These are phyloP conservation scores for Scedosporium apiospermum DNA, from an alignment of 2,329 filamentous ascomycete genomes.

Conservation along the genomic window DNA sequence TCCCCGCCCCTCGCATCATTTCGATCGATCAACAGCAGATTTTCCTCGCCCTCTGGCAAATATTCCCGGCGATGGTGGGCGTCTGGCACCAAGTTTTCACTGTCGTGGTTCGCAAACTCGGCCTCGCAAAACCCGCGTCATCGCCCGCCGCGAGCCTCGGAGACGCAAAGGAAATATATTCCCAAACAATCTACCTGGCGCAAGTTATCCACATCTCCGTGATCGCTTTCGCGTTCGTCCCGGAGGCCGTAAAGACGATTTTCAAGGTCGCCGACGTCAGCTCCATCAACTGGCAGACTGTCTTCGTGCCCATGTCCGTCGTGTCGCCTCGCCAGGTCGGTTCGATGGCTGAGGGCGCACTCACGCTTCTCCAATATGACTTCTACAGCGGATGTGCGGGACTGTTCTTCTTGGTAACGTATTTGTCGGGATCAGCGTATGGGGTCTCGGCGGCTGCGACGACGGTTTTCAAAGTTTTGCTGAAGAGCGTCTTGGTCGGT, in stretches of 20 bases:
- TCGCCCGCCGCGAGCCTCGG: background rate
- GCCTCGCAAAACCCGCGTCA: background rate
- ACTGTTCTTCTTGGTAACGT: slow-evolving; percentile 7
- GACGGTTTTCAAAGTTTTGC: slow-evolving; percentile 1
- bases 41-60: slow-evolving; percentile 14
- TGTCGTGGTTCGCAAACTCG: background rate
- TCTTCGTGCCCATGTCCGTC: slow-evolving; percentile 11
- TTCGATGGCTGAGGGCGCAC: slow-evolving; percentile 8
- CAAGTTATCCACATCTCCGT: slow-evolving; percentile 6
- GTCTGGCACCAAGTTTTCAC: slow-evolving; percentile 9
- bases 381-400: slow-evolving; percentile 12
- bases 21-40: slow-evolving; percentile 11
- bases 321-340: background rate
- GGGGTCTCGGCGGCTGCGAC: background rate
- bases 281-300: slow-evolving; percentile 3
- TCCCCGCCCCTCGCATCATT: slow-evolving; percentile 11
- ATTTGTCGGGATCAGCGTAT: slow-evolving; percentile 7
- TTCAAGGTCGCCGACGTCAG: background rate
- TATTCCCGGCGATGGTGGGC: slow-evolving; percentile 13
- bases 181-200: slow-evolving; percentile 3
- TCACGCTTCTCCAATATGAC: slow-evolving; percentile 15
- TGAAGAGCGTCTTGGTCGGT: slow-evolving; percentile 10
- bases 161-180: slow-evolving; percentile 9
- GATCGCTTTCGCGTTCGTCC: slow-evolving; percentile 6
- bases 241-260: background rate